Conservation (phyloP, 2,329 filamentous ascomycete species). For the Huntiella abstrusa region DNA sequence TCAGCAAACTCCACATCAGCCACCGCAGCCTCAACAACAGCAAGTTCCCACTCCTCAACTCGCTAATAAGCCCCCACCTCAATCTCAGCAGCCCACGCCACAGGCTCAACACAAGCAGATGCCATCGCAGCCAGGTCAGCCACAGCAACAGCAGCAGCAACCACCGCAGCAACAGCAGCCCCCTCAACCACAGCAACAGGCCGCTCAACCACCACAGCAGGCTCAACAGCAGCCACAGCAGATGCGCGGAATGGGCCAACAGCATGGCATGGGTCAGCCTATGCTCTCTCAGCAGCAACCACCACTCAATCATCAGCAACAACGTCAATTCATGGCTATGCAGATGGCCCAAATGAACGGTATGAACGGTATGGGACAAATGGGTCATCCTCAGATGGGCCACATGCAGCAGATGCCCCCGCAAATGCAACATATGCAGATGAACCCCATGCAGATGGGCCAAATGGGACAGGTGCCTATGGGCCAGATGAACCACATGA, state of each 20-base stretch:
- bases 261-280: constrained; percentile 7
- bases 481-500: constrained; percentile 8
- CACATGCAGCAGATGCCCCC: constrained; percentile 9
- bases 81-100: neutral
- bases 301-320: constrained; percentile 1
- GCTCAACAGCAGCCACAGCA: constrained; percentile 7
- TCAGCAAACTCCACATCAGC: constrained; percentile 4
- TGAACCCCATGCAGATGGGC: constrained; percentile 10
- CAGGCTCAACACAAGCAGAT: neutral
- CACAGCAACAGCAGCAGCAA: neutral
- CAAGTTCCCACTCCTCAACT: constrained; percentile 3
- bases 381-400: constrained; percentile 7
- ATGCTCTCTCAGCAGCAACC: constrained; percentile 7
- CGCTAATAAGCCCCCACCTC: neutral
- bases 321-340: constrained; percentile 10
- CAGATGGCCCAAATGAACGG: constrained; percentile 8
- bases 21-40: constrained; percentile 1
- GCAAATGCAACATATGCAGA: constrained; percentile 10
- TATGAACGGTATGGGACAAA: constrained; percentile 9
- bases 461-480: constrained; percentile 9
- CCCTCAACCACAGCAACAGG: neutral
- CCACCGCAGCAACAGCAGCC: constrained; percentile 1
- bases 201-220: constrained; percentile 5
- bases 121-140: neutral
- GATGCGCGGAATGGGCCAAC: constrained; percentile 8